Evolutionary conservation across 1,284 basidiomycete genomes (phyloP).

Genomic region (Cystobasidium sp.): DNA sequence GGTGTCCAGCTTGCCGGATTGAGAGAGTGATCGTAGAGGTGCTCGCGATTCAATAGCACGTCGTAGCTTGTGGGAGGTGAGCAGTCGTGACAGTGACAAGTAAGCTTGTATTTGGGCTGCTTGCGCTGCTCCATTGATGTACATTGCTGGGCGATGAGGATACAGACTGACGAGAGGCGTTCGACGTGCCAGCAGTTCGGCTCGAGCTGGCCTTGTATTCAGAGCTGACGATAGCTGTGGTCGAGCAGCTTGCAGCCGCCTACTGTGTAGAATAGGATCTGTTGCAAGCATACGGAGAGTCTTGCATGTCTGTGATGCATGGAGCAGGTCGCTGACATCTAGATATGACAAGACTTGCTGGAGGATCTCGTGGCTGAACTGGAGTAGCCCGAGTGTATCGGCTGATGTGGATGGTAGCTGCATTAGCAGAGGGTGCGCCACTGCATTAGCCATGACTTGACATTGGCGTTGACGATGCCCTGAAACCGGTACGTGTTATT

Average conservation of each 20-base stretch:
- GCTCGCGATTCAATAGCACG: slow-evolving; percentile 12
- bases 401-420: no score
- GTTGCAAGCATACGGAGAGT: not conserved
- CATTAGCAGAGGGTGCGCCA: no score
- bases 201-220: not conserved
- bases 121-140: slow-evolving; percentile 28
- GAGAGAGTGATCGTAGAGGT: not conserved
- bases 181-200: slow-evolving; percentile 12
- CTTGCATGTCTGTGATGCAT: slow-evolving; percentile 5
- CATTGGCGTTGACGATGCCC: no score
- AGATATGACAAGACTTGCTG: slow-evolving; percentile 19
- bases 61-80: slow-evolving; percentile 16
- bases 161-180: slow-evolving; percentile 11
- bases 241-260: not conserved
- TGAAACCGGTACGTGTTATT: no score
- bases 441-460: no score
- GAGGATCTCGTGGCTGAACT: not conserved
- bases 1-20: slow-evolving; percentile 4
- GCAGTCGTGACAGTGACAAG: slow-evolving; percentile 18
- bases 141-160: slow-evolving; percentile 10
- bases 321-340: slow-evolving; percentile 1
- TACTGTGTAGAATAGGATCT: not conserved
- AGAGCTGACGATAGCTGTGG: slow-evolving; percentile 10
- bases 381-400: not conserved
- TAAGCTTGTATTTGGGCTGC: slow-evolving; percentile 21